A percentile compares a stretch with the other conserved stretches of the same genome.
Conservation (phyloP, 352 stramenopile genomes). For the Phytophthora litchii region DNA sequence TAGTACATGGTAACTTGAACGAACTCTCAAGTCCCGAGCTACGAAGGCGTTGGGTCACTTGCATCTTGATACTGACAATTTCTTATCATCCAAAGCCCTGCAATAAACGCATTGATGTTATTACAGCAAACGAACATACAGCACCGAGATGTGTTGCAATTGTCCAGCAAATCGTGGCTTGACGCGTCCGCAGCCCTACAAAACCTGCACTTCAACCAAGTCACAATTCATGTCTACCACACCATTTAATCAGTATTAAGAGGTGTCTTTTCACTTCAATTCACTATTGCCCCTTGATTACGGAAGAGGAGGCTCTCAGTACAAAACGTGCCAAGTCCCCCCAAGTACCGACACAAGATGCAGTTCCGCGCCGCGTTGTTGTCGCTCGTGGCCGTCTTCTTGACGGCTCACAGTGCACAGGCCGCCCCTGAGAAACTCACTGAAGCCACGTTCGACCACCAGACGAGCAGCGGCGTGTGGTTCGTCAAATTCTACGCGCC, state of each 20-base stretch:
- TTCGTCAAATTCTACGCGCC: conserved; percentile 89
- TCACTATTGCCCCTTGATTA: conserved; percentile 16
- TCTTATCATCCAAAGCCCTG: too few species aligned
- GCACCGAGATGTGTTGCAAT: not conserved
- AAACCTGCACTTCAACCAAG: not conserved
- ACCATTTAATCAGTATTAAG: not conserved
- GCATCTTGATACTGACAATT: too few species aligned
- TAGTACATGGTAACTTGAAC: too few species aligned
- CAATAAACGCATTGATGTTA: too few species aligned
- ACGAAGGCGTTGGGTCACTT: too few species aligned
- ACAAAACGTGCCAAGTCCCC: conserved; percentile 23
- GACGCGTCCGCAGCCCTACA: not conserved
- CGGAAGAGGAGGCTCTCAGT: conserved; percentile 11
- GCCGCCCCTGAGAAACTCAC: conserved; percentile 44
- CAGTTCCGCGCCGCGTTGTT: conserved; percentile 24
- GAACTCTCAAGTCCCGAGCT: too few species aligned
- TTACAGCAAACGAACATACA: too few species aligned
- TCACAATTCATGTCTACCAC: conserved; percentile 7
- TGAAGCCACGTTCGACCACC: conserved; percentile 62
- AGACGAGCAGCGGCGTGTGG: conserved; percentile 63
- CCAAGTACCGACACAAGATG: conserved; percentile 12
- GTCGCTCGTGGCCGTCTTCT: conserved; percentile 36
- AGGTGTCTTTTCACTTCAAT: not conserved
- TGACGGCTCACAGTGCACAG: conserved; percentile 24
- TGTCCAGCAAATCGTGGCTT: conserved; percentile 1